Evolutionary conservation across 306 rosid genomes (phyloP).

Genomic region (Sechiopsis laciniata): DNA sequence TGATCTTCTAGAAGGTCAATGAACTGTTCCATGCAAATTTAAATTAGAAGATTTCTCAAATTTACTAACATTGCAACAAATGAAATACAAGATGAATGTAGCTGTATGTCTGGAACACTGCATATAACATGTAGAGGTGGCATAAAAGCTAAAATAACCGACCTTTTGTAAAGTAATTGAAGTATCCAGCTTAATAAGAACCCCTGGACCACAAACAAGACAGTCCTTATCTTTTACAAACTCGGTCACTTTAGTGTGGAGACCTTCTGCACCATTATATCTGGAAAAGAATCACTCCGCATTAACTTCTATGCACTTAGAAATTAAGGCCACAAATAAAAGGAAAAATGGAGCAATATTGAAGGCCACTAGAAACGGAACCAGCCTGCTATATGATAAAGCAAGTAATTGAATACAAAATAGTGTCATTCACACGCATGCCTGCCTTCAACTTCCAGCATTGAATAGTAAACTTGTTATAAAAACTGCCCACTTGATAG

Average conservation of each 20-base stretch:
- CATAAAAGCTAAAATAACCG: constrained; percentile 21
- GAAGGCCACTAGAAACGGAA: not conserved
- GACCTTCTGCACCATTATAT: constrained; percentile 89
- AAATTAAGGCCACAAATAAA: constrained; percentile 8
- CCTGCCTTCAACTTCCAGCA: not conserved
- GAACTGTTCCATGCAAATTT: constrained; percentile 41
- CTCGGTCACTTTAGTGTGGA: constrained; percentile 89
- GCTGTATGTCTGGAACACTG: not conserved
- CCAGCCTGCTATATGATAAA: no score
- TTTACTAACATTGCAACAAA: not conserved
- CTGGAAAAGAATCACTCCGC: constrained; percentile 36
- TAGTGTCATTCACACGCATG: constrained; percentile 1
- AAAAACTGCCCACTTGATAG: no score
- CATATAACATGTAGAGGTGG: constrained; percentile 19
- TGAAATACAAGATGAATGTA: not conserved
- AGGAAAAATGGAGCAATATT: not conserved
- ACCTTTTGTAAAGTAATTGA: constrained; percentile 81
- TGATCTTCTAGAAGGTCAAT: constrained; percentile 70
- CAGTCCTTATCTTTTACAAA: constrained; percentile 87
- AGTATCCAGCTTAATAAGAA: constrained; percentile 75
- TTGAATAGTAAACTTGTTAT: not conserved
- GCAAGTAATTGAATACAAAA: not conserved
- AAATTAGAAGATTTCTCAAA: constrained; percentile 13
- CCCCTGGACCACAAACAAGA: constrained; percentile 90
- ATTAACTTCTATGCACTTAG: not conserved